A percentile compares a stretch with the other conserved stretches of the same genome.
Evolutionary conservation across 2,329 filamentous ascomycete species (phyloP).

Genomic region (Trichophyton schoenleinii): DNA sequence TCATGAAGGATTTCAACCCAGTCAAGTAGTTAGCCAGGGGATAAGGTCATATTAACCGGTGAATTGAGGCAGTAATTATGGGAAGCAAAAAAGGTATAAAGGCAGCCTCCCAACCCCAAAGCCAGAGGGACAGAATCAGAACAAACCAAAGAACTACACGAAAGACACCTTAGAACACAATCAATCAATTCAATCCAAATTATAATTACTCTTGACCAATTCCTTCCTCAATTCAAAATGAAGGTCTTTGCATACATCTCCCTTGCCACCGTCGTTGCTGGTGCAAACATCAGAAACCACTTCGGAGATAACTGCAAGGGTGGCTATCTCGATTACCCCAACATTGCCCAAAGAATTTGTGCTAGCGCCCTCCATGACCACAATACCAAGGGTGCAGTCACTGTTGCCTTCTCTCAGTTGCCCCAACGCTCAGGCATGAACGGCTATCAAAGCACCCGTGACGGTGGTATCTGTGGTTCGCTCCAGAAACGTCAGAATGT

Average conservation of each 20-base stretch:
- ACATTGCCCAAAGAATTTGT: neutral
- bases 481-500: neutral
- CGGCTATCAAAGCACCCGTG: neutral
- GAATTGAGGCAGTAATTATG: no score
- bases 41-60: no score
- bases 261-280: neutral
- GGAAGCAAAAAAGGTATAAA: no score
- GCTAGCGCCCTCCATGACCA: neutral
- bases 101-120: no score
- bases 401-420: no score
- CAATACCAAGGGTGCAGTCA: neutral
- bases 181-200: no score
- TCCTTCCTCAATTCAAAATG: neutral
- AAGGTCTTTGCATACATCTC: neutral
- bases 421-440: neutral
- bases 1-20: no score
- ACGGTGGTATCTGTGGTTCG: neutral
- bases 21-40: no score
- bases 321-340: neutral
- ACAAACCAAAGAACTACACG: no score
- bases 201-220: no score
- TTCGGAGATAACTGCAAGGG: neutral
- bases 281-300: neutral
- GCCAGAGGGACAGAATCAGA: no score
- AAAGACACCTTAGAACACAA: no score